A percentile compares a stretch with the other conserved stretches of the same genome.
phyloP scores from a whole-genome alignment of 495 filamentous ascomycete genomes.

The Trichocladium antarcticum region DNA sequence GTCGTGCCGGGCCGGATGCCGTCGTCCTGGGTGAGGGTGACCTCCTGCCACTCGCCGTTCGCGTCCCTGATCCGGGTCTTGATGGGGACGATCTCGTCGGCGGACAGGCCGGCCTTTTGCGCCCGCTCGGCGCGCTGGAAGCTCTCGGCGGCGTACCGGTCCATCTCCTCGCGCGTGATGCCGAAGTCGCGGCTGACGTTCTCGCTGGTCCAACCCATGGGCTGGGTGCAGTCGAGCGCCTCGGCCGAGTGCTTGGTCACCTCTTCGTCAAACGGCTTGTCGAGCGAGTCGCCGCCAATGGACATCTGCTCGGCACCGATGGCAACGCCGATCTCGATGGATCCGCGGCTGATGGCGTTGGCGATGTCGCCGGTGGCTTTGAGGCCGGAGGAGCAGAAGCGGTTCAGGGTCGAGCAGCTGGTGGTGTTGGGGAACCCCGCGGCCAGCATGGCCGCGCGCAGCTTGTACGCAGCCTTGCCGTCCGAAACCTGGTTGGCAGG shows the following conservation, averaged over 20 bases:
- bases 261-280: conserved; percentile 63
- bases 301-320: conserved; percentile 86
- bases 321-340: conserved; percentile 79
- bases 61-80: conserved; percentile 70
- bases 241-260: conserved; percentile 63
- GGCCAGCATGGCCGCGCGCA: conserved; percentile 76
- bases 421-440: conserved; percentile 91
- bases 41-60: conserved; percentile 62
- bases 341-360: conserved; percentile 67
- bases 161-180: conserved; percentile 67
- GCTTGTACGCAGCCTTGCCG: conserved; percentile 76
- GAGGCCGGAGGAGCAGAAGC: conserved; percentile 93
- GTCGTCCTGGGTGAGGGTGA: conserved; percentile 76
- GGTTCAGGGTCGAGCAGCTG: conserved; percentile 69
- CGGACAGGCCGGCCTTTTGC: conserved; percentile 87
- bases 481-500: conserved; percentile 56
- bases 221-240: conserved; percentile 73
- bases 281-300: conserved; percentile 52
- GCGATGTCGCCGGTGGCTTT: conserved; percentile 93
- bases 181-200: conserved; percentile 90
- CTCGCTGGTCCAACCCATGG: conserved; percentile 96
- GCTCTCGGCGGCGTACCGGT: conserved; percentile 74
- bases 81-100: conserved; percentile 90
- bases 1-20: conserved; percentile 86
- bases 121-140: conserved; percentile 78